Conservation (phyloP, 176 grass and related monocot genomes). For the Saccharum spontaneum region DNA sequence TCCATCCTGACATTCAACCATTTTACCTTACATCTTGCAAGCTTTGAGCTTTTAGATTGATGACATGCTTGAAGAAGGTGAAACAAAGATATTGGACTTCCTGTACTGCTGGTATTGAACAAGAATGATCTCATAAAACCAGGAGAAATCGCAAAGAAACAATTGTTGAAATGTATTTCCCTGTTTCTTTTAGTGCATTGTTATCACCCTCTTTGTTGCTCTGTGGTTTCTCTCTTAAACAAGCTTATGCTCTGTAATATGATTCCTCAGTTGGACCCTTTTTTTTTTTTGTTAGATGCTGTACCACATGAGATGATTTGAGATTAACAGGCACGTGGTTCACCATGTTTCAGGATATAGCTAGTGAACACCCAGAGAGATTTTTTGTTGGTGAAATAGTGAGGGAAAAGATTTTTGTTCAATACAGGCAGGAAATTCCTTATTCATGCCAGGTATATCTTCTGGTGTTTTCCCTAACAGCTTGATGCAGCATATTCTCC, state of each 20-base stretch:
- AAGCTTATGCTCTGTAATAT: neutral
- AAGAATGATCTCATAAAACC: conserved; percentile 97
- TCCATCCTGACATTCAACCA: neutral
- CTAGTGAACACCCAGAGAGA: conserved; percentile 85
- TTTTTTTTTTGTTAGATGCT: neutral
- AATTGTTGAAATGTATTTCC: neutral
- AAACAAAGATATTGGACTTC: conserved; percentile 44
- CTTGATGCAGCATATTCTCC: neutral
- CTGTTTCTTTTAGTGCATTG: neutral
- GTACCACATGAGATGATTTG: neutral
- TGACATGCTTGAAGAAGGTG: conserved; percentile 73
- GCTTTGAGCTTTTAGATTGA: conserved; percentile 55
- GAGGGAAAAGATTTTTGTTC: conserved; percentile 92
- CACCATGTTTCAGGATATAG: conserved; percentile 67
- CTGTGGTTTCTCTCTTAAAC: neutral
- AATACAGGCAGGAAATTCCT: conserved; percentile 91
- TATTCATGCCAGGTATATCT: conserved; percentile 88
- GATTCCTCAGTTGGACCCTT: neutral
- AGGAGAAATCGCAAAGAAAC: conserved; percentile 82
- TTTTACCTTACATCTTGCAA: conserved; percentile 3
- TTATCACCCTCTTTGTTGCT: no score
- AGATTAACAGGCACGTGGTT: neutral
- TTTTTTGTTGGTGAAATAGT: conserved; percentile 98
- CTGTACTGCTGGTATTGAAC: conserved; percentile 74
- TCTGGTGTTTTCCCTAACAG: neutral